Conservation (phyloP, 768 basidiomycete species). For the Hygrophorus russula region DNA sequence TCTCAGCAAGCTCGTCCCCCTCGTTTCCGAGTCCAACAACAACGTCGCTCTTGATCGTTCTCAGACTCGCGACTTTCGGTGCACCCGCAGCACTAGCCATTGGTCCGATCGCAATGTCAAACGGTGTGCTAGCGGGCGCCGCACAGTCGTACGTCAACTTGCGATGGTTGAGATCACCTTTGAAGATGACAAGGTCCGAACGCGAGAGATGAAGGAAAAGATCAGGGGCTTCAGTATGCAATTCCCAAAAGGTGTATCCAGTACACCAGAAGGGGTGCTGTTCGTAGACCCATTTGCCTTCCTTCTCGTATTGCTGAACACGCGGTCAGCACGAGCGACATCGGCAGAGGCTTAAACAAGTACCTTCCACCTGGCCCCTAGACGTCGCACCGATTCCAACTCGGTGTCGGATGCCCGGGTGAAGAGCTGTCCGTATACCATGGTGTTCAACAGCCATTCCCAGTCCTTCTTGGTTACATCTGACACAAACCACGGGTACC, state of each 20-base stretch:
- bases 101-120: conserved; percentile 84
- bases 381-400: conserved; percentile 64
- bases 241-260: conserved; percentile 91
- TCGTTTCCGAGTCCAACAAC: conserved; percentile 74
- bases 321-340: conserved; percentile 3
- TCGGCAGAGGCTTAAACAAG: neutral
- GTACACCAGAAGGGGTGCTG: conserved; percentile 94
- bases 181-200: conserved; percentile 88
- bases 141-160: conserved; percentile 84
- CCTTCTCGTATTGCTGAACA: conserved; percentile 74
- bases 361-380: conserved; percentile 89
- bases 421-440: conserved; percentile 91
- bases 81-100: conserved; percentile 86
- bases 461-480: conserved; percentile 91
- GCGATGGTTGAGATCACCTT: conserved; percentile 90
- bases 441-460: conserved; percentile 82
- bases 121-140: conserved; percentile 78
- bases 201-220: conserved; percentile 85
- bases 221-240: conserved; percentile 77
- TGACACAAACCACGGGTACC: conserved; percentile 90
- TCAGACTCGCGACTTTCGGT: conserved; percentile 73
- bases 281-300: conserved; percentile 91
- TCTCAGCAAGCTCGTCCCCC: conserved; percentile 62
- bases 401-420: conserved; percentile 71
- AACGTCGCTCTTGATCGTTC: conserved; percentile 93